phyloP scores from a whole-genome alignment of 2,329 filamentous ascomycete genomes.

The Beauveria pseudobassiana region DNA sequence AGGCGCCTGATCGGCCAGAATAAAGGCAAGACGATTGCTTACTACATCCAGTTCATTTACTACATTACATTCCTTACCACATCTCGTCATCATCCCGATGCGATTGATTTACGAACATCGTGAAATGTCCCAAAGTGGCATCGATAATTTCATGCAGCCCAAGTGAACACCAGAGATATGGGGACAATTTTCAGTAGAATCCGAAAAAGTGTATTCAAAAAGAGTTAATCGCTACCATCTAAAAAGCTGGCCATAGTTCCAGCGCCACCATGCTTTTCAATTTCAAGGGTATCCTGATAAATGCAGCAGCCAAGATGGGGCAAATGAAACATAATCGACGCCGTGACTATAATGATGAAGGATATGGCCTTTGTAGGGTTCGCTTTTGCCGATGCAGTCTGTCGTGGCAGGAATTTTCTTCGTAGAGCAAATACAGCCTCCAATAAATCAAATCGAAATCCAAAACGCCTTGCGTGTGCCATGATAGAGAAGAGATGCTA shows the following conservation, averaged over 20 bases:
- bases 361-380: not conserved
- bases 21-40: no score
- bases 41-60: no score
- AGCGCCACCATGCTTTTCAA: constrained; percentile 3
- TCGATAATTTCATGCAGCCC: no score
- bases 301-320: constrained; percentile 6
- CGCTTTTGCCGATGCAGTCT: not conserved
- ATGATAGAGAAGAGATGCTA: constrained; percentile 9
- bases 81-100: no score
- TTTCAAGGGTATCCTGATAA: constrained; percentile 9
- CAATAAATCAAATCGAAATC: not conserved
- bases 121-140: no score
- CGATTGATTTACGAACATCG: no score
- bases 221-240: not conserved
- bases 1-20: no score
- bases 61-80: no score
- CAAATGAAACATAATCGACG: constrained; percentile 6
- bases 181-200: not conserved
- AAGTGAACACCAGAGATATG: not conserved
- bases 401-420: not conserved
- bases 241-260: not conserved
- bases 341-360: not conserved
- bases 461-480: not conserved
- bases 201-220: not conserved
- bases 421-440: not conserved